Evolutionary conservation across 2,329 filamentous ascomycete species (phyloP), one percentile per base, ranked within the genome.

Genomic region (Colletotrichum liriopes): DNA sequence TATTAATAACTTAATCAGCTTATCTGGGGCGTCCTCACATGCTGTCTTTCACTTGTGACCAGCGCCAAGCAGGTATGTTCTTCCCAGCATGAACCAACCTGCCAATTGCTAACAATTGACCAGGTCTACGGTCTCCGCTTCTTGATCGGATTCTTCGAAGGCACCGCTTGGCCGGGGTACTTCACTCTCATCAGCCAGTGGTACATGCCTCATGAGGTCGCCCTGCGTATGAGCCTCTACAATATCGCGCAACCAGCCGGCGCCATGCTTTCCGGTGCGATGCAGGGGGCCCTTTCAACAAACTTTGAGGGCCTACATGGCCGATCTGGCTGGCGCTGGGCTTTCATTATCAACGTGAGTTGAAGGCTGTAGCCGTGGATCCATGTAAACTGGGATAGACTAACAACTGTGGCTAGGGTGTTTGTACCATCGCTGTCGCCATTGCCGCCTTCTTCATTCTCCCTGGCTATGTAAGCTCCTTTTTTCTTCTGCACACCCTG

Each of bases 211-310:
- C 59, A 69, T 6, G 65, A 72, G 43, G 82, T 86, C 0, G 89
- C 87, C 67, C 89, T 90, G 74, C 84, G 89, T 9, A 81, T 83
- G 1, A 84, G 83, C 62, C 82, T 86, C 45, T 86, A 86, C 76
- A 82, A 86, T 63, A 83, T 87, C 0, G 86, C 85, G n/a, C 86
- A 87, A 16, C 86, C 84, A 2, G 81, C 89, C 0, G 88, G 86
- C 0, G 80, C 82, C 23, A 89, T 90, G 85, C 86, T 90, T 61
- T 87, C 86, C 18, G 88, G 88, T 1, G 90, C 88, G 66, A 81
- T 90, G 0, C 87, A 89, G 78, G 80, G 82, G 0, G 84, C 88
- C 0, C 87, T 86, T 0, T 85, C 86, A 1, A 88, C 89, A 75
- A 85, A 86, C 32, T 81, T 90, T 0, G 86, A 86, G 39, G 87